phyloP scores from a whole-genome alignment of 768 basidiomycete species.

The Albatrellus ellisii region DNA sequence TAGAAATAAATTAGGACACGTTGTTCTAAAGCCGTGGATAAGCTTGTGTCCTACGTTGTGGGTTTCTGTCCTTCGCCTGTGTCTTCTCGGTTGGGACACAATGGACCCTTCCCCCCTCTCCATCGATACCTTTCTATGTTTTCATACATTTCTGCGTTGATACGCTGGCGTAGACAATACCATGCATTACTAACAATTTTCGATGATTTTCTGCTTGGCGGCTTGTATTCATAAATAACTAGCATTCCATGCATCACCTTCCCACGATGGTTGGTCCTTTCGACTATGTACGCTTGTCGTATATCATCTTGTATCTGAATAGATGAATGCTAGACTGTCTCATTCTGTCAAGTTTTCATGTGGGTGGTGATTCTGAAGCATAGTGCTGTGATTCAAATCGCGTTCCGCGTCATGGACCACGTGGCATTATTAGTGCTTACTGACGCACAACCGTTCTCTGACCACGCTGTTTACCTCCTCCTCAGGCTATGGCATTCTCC shows the following conservation, averaged over 20 bases:
- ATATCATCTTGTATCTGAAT: too few relatives aligned
- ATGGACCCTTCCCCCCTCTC: conserved; percentile 3
- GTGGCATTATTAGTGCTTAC: too few relatives aligned
- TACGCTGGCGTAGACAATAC: conserved; percentile 1
- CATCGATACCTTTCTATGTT: neutral
- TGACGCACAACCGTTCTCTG: neutral
- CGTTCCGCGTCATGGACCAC: too few relatives aligned
- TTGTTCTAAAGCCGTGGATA: too few relatives aligned
- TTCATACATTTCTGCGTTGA: neutral
- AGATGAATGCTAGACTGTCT: too few relatives aligned
- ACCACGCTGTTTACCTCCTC: neutral
- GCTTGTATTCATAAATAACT: neutral
- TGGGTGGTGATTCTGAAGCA: too few relatives aligned
- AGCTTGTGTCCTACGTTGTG: neutral
- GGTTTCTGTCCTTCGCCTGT: neutral
- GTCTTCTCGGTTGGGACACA: neutral
- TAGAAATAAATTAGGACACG: conserved; percentile 65
- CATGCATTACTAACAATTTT: too few relatives aligned
- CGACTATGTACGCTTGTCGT: too few relatives aligned
- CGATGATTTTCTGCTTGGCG: neutral
- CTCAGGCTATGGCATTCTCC: conserved; percentile 4
- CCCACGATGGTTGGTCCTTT: too few relatives aligned
- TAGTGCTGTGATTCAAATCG: too few relatives aligned
- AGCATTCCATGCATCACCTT: neutral
- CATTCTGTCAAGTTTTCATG: too few relatives aligned